Evolutionary conservation across 148 eudicot genomes (phyloP), one percentile per base, ranked within the genome.

Genomic region (Cornus suecica): DNA sequence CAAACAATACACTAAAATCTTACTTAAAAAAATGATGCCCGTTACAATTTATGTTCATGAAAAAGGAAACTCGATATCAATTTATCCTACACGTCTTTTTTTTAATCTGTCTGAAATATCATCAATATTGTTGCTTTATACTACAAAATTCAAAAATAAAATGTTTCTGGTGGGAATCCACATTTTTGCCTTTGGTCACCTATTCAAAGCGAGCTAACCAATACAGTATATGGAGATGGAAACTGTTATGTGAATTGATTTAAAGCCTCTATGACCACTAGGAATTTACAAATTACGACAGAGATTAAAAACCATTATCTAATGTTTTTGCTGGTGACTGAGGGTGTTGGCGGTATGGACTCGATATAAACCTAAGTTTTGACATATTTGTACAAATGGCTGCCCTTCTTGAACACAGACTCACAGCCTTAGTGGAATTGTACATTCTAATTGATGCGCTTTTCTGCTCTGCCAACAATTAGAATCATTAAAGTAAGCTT

Each of bases 11-110:
- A 76, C 23, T 70, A 28, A 56, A 10, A 20, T 34, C 14, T 30
- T 68, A 48, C 51, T 8, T 64, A 10, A 30, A 66, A 56, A 73
- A 51, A 48, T 73, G 31, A 27, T 73, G 27, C 8, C 62, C 61
- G 72, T 56, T 37, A 30, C 62, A 77, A 3, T 42, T 3, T 4
- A 67, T 42, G 70, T 72, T 45, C 56, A 58, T 29, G 23, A 67
- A 51, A 27, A 56, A 58, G 29, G 61, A 75, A 37, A 14, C 42
- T 37, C 7, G 4, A 11, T 58, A 58, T 58, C 20, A 14, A 58
- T 1, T n/a, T 58, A 10, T n/a, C n/a, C 3, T 58, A 25, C 62
- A 18, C 20, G 62, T 37, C 7, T 0, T 37, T 37, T 37, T 37
- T 37, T 37, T 37, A 37, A 6, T 37, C 42, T 37, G 6, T 6